Conservation (phyloP, 768 basidiomycete species). For the Boletus tomentosulus region DNA sequence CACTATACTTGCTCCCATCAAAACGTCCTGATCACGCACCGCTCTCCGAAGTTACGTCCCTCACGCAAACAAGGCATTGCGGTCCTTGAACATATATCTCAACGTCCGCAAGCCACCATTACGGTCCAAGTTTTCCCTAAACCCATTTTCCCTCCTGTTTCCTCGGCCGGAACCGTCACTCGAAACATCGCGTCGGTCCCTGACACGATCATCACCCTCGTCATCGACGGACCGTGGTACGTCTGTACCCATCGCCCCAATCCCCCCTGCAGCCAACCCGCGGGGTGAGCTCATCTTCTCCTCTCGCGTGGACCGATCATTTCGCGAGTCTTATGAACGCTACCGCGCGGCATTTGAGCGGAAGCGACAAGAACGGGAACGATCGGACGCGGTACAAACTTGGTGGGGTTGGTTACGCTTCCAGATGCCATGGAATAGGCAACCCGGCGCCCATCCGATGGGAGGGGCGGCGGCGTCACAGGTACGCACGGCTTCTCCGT, state of each 20-base stretch:
- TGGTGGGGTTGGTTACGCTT: conserved; percentile 29
- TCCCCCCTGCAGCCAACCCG: conserved; percentile 85
- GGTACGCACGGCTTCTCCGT: conserved; percentile 21
- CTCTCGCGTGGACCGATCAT: conserved; percentile 73
- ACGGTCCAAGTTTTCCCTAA: conserved; percentile 49
- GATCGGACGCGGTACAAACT: conserved; percentile 30
- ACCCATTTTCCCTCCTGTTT: conserved; percentile 37
- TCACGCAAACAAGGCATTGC: conserved; percentile 87
- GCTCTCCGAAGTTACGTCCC: conserved; percentile 76
- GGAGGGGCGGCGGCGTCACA: conserved; percentile 12
- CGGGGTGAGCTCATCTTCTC: conserved; percentile 97
- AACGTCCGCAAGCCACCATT: conserved; percentile 85
- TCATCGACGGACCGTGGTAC: conserved; percentile 39
- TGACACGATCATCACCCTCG: conserved; percentile 30
- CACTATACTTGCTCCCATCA: conserved; percentile 8
- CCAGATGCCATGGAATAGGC: conserved; percentile 29
- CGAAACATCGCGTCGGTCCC: conserved; percentile 18
- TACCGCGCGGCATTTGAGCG: conserved; percentile 87
- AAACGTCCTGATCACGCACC: conserved; percentile 11
- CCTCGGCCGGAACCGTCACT: conserved; percentile 26
- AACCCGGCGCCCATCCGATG: conserved; percentile 2
- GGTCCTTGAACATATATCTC: conserved; percentile 94
- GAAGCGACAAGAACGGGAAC: conserved; percentile 61
- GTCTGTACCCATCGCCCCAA: conserved; percentile 54
- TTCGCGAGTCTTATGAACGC: conserved; percentile 89